Percentiles rank a stretch among this genome's conserved stretches.
Conservation (phyloP, 164 flowering plant species). For the Vitis rotundifolia region DNA sequence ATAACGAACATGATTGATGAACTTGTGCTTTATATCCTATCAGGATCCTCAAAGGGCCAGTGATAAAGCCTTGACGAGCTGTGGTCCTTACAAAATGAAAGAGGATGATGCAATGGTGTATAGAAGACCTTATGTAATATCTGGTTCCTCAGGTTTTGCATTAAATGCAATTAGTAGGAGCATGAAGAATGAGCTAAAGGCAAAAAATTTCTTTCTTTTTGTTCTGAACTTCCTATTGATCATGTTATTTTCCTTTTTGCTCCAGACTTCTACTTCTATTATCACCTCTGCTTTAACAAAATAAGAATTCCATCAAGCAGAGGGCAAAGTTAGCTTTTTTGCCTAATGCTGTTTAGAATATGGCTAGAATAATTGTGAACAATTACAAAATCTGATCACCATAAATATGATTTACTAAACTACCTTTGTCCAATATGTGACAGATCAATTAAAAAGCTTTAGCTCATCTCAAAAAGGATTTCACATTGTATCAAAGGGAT, state of each 20-base stretch:
- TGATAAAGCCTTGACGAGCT: slow-evolving; percentile 82
- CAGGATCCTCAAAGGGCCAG: slow-evolving; percentile 96
- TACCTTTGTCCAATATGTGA: no score
- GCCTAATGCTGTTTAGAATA: no score
- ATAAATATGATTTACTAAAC: no score
- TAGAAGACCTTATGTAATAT: slow-evolving; percentile 90
- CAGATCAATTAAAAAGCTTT: no score
- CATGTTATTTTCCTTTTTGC: background rate
- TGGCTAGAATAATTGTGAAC: no score
- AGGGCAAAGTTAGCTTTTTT: no score
- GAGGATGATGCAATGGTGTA: slow-evolving; percentile 97
- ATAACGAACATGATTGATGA: background rate
- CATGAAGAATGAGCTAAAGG: slow-evolving; percentile 92
- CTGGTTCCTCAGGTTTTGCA: slow-evolving; percentile 97
- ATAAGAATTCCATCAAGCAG: no score
- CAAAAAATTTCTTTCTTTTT: slow-evolving; percentile 11
- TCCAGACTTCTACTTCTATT: background rate
- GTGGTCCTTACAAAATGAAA: slow-evolving; percentile 91
- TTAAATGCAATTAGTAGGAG: slow-evolving; percentile 80
- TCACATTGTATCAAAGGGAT: no score
- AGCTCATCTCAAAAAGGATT: no score
- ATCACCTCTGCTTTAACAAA: no score
- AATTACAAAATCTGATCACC: no score
- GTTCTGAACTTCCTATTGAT: background rate
- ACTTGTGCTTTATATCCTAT: slow-evolving; percentile 1